Percentiles rank a stretch among this genome's conserved stretches.
phyloP scores from a whole-genome alignment of 345 rosid genomes.

The Schrenkiella parvula region DNA sequence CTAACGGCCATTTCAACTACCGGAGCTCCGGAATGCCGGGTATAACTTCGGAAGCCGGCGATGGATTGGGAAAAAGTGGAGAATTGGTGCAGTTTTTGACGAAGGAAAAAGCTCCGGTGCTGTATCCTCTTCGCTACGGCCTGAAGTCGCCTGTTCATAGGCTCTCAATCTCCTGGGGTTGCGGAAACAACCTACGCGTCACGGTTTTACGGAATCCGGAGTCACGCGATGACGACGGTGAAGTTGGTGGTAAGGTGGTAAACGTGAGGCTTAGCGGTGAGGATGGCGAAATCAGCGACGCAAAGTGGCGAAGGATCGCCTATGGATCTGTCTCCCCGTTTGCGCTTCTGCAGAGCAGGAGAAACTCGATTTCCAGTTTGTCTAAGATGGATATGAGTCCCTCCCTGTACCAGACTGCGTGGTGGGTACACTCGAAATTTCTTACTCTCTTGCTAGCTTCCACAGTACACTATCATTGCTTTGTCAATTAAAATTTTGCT shows the following conservation, averaged over 20 bases:
- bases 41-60: conserved; percentile 27
- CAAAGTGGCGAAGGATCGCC: conserved; percentile 72
- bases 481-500: neutral
- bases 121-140: conserved; percentile 63
- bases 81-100: conserved; percentile 8
- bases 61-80: conserved; percentile 22
- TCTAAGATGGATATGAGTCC: conserved; percentile 51
- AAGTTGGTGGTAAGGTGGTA: conserved; percentile 57
- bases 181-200: conserved; percentile 80
- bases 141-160: conserved; percentile 62
- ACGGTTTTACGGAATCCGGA: conserved; percentile 46
- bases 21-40: conserved; percentile 54
- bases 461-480: neutral
- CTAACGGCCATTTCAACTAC: conserved; percentile 23
- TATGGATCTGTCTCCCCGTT: conserved; percentile 88
- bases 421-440: conserved; percentile 44
- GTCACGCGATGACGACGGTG: conserved; percentile 24
- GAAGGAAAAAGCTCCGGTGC: conserved; percentile 32
- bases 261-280: conserved; percentile 61
- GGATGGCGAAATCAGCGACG: conserved; percentile 62
- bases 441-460: neutral
- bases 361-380: conserved; percentile 50
- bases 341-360: conserved; percentile 83
- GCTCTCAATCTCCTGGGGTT: conserved; percentile 78
- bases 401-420: conserved; percentile 59